A percentile compares a stretch with the other conserved stretches of the same genome.
These are phyloP conservation scores for Colletotrichum tropicicola DNA, from an alignment of 2,329 filamentous ascomycete species.

Conservation along the genomic window DNA sequence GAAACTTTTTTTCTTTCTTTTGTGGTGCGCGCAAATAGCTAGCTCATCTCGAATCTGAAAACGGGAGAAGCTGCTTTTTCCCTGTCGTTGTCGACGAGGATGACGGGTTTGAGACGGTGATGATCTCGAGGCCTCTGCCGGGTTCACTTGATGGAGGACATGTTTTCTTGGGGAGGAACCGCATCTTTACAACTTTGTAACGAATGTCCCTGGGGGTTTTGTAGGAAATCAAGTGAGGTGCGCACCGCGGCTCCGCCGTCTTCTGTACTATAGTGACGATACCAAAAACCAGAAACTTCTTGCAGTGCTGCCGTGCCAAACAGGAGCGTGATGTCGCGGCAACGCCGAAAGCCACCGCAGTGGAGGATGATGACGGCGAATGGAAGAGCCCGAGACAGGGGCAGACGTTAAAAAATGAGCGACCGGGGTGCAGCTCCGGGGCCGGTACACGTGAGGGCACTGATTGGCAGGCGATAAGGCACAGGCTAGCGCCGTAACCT, in stretches of 20 bases:
- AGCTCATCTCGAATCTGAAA: not conserved
- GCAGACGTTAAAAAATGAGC: not conserved
- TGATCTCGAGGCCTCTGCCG: not conserved
- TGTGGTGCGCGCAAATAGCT: conserved; percentile 5
- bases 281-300: conserved; percentile 5
- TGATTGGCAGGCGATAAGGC: conserved; percentile 31
- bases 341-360: not conserved
- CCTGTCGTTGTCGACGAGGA: not conserved
- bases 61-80: not conserved
- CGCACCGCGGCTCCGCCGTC: not conserved
- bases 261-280: conserved; percentile 4
- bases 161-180: not conserved
- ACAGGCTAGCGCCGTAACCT: conserved; percentile 15
- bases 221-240: too few species aligned
- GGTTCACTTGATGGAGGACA: not conserved
- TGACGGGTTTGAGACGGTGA: not conserved
- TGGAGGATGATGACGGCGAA: too few species aligned
- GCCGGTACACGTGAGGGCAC: conserved; percentile 23
- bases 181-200: not conserved
- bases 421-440: conserved; percentile 1
- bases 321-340: not conserved
- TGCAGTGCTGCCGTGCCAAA: not conserved
- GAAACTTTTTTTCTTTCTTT: not conserved
- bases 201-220: too few species aligned
- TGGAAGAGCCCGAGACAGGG: not conserved